Evolutionary conservation across 352 stramenopile species (phyloP), one percentile per base, ranked within the genome.

Genomic region (Phytophthora kernoviae): DNA sequence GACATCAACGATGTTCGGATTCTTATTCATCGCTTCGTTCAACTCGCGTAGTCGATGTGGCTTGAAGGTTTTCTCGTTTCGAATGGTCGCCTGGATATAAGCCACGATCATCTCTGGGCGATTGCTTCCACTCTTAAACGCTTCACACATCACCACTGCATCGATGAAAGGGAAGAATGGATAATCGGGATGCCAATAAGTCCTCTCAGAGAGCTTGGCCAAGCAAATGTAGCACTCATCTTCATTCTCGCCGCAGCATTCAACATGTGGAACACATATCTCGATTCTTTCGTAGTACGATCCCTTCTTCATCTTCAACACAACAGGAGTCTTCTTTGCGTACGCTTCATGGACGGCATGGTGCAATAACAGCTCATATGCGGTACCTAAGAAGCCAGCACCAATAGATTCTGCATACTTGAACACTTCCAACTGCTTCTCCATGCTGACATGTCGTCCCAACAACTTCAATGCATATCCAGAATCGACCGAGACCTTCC

Each of bases 351-450:
- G 44, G 41, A 68, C 59, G 30, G 59, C 53, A 34, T 58, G 50
- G 40, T 63, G 59, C 32, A 68, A 34, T 20, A 68, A 45, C 42
- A 45, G 41, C 34, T 58, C 17, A 34, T 54, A 62, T 44, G 53
- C 44, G 20, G 52, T 34, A 33, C 47, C 57, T 44, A 39, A 20
- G 32, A 54, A 59, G 12, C 48, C 52, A 18, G 52, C 33, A 45
- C 52, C 52, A 58, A 68, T 20, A 33, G 52, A 58, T 68, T 63
- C 44, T 22, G 45, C 59, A 54, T 63, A 58, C 40, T 54, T 63
- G 45, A 44, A 68, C 24, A 55, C 9, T 12, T 58, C 21, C 22
- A 68, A 39, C 39, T 58, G 39, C 27, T 67, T 62, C n/a, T 46
- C 46, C 51, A 44, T 62, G 59, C 51, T 39, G 34, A 57, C 40